Base-by-base conservation (phyloP, 768 basidiomycete species). In the Fomitopsis pulvina region DNA sequence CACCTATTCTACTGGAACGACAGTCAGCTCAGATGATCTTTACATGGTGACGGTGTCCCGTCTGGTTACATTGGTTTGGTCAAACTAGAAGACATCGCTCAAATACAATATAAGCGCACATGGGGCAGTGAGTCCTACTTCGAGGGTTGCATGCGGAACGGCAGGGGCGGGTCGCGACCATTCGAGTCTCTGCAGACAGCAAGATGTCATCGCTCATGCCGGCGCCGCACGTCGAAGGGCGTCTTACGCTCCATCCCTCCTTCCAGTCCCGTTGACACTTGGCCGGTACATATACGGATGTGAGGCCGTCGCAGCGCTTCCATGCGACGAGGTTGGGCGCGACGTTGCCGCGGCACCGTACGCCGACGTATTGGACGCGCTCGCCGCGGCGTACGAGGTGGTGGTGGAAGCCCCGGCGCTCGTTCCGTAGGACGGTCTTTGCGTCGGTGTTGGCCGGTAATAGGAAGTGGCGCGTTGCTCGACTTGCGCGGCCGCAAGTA, bases 401-500 rank as follows among this genome's bases (percentile, higher is more conserved):
- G 32, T 37, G 1, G 27, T 51, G 2, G 50, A 38, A 5, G 56
- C 57, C 8, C 51, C 52, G 4, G 54, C 55, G 32, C 54, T 52
- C 16, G 54, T 51, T 10, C 55, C 51, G 34, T 56, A 59, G 2
- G 58, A 51, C 27, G 52, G 45, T 2, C 55, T 54, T 32, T 54
- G 52, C 7, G 57, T 65, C 37, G 73, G 69, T 34, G 76, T 73
- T 3, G 71, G 68, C 9, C 82, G 74, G 54, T 84, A 85, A 61
- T 83, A 84, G 52, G n/a, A 50, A 72, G 71, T 52, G 70, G 68
- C 12, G 21, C 74, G 64, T 30, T 71, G 72, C 30, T 61, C 61
- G 1, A 62, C 45, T 10, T 65, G 57, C 0, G 71, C 57, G n/a
- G 68, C 56, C 3, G 74, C 55, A 20, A 84, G 69, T 3, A 83